Evolutionary conservation across 495 filamentous ascomycete genomes (phyloP), one percentile per base, ranked within the genome.

Genomic region (Penicillium flavigenum): DNA sequence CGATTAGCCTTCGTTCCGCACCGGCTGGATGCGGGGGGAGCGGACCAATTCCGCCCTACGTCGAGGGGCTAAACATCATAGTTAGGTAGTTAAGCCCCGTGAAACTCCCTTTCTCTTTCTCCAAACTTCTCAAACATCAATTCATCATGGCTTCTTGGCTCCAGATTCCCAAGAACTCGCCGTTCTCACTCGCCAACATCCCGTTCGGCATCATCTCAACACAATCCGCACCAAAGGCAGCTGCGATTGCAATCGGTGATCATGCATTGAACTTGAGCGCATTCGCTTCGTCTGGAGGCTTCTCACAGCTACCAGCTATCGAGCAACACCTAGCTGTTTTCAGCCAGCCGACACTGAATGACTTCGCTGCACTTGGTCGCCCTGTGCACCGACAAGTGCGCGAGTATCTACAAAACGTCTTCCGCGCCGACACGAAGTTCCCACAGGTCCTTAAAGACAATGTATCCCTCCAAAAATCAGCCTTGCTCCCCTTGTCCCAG

Each of bases 121-220:
- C 45, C 59, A 17, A 34, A 20, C 43, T 19, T 27, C 31, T 24
- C 43, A 29, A 29, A 36, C 12, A 39, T 39, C 8, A 6, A 7
- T 46, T 39, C 59, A 74, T 39, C 50, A 87, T 87, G 85, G 69
- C 81, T 57, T 76, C 83, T 20, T 91, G 88, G 88, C 74, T 91
- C 38, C 68, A 78, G 36, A 86, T 92, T 51, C 82, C 86, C 42
- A 65, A 76, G 45, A 76, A 77, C 60, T 86, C 83, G 46, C 83
- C 84, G 55, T 98, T 98, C 75, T 94, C 92, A 14, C 76, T 98
- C 46, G 79, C 85, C 61, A 96, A 98, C 72, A 87, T 98, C 58
- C 93, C 93, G 16, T 96, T 98, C 70, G 93, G 93, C 60, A 91
- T 96, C 70, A 88, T 96, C 67, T 82, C 86, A 0, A 58, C 78